phyloP scores from a whole-genome alignment of 805 yeast genomes.

The Zygotorulaspora danielsina region DNA sequence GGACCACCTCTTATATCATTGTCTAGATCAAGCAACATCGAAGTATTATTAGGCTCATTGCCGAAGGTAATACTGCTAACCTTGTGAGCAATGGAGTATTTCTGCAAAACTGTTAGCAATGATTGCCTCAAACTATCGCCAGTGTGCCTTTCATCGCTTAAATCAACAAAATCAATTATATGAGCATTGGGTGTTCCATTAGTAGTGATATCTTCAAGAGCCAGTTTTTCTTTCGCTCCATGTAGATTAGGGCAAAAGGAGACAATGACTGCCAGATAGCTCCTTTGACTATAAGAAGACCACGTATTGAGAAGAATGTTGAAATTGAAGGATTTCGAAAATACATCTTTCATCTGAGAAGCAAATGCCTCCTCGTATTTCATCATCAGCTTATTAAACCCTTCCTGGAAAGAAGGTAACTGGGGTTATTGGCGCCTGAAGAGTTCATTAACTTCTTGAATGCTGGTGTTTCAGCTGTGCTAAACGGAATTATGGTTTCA shows the following conservation, averaged over 20 bases:
- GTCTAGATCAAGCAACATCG: conserved; percentile 10
- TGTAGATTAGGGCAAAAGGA: conserved; percentile 14
- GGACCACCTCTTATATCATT: conserved; percentile 8
- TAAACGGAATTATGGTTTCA: conserved; percentile 12
- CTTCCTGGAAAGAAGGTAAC: conserved; percentile 8
- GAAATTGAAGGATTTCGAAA: conserved; percentile 9
- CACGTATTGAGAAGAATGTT: conserved; percentile 11
- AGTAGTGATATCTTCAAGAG: conserved; percentile 8
- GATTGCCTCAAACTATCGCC: conserved; percentile 7
- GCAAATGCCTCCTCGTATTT: conserved; percentile 12
- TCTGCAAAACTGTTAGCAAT: conserved; percentile 5
- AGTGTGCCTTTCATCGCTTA: conserved; percentile 10
- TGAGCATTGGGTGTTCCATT: conserved; percentile 12
- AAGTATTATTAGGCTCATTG: conserved; percentile 8
- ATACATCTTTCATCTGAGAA: conserved; percentile 11
- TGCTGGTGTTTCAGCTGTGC: conserved; percentile 10
- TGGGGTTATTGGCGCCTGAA: conserved; percentile 9
- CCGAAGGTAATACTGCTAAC: conserved; percentile 11
- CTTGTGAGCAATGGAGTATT: conserved; percentile 10
- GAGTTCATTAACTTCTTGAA: conserved; percentile 8
- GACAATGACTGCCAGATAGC: conserved; percentile 11
- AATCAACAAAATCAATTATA: conserved; percentile 12
- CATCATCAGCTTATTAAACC: conserved; percentile 10
- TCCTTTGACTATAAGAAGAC: conserved; percentile 13
- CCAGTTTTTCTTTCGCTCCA: conserved; percentile 6